These are phyloP conservation scores for Aspergillaceae sp. DNA, from an alignment of 2,329 filamentous ascomycete genomes.

Conservation along the genomic window DNA sequence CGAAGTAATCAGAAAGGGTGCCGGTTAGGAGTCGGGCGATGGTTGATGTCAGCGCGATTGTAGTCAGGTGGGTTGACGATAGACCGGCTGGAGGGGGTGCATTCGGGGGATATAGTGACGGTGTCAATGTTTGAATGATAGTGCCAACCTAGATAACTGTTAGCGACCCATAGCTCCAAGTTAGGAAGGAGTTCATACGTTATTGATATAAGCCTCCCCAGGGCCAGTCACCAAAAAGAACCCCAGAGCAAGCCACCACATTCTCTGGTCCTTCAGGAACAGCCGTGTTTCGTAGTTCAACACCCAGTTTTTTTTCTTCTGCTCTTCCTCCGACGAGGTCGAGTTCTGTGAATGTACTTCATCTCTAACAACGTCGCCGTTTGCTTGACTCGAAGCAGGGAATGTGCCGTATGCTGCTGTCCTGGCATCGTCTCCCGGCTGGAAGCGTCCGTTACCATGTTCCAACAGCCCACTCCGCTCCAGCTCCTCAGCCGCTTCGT, in stretches of 20 bases:
- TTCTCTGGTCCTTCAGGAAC: conserved; percentile 80
- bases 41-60: conserved; percentile 83
- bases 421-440: conserved; percentile 39
- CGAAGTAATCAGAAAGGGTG: conserved; percentile 78
- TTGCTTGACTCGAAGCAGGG: conserved; percentile 36
- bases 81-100: conserved; percentile 48
- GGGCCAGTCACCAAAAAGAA: conserved; percentile 92
- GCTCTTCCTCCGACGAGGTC: conserved; percentile 41
- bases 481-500: conserved; percentile 82
- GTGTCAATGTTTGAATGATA: conserved; percentile 76
- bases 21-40: conserved; percentile 84
- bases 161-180: neutral
- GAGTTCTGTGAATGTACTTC: conserved; percentile 20
- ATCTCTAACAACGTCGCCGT: conserved; percentile 19
- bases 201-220: conserved; percentile 97
- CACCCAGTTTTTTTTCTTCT: conserved; percentile 76
- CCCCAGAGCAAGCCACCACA: conserved; percentile 88
- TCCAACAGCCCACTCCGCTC: conserved; percentile 72
- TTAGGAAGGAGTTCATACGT: conserved; percentile 36
- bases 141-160: conserved; percentile 56
- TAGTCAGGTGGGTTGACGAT: conserved; percentile 77
- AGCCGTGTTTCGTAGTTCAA: conserved; percentile 82
- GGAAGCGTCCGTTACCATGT: conserved; percentile 61
- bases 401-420: conserved; percentile 37
- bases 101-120: conserved; percentile 46